phyloP scores from a whole-genome alignment of 2,329 filamentous ascomycete genomes.

The Emmonsia crescens region DNA sequence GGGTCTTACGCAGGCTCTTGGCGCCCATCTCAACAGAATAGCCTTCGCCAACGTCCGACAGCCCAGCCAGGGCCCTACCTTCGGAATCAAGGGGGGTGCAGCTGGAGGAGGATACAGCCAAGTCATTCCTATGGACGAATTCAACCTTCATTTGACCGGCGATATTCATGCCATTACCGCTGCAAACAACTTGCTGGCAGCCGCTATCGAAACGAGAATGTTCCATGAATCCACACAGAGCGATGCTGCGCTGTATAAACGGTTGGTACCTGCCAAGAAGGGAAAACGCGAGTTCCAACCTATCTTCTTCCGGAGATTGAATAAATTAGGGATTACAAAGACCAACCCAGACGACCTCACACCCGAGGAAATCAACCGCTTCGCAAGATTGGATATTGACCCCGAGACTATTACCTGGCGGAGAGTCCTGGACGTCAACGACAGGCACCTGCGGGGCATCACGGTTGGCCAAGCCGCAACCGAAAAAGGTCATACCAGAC shows the following conservation, averaged over 20 bases:
- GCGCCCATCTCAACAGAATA: slow-evolving; percentile 74
- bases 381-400: slow-evolving; percentile 93
- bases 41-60: slow-evolving; percentile 96
- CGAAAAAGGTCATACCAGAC: slow-evolving; percentile 76
- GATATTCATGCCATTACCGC: slow-evolving; percentile 97
- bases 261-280: slow-evolving; percentile 81
- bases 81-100: slow-evolving; percentile 97
- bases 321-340: slow-evolving; percentile 94
- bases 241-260: slow-evolving; percentile 74
- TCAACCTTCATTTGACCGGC: slow-evolving; percentile 94
- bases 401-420: slow-evolving; percentile 96
- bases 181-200: slow-evolving; percentile 92
- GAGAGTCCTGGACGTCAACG: slow-evolving; percentile 92
- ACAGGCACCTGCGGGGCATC: slow-evolving; percentile 80
- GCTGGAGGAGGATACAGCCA: slow-evolving; percentile 97
- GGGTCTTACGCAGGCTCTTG: slow-evolving; percentile 84
- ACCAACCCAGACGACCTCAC: slow-evolving; percentile 85
- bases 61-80: slow-evolving; percentile 92
- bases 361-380: slow-evolving; percentile 73
- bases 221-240: slow-evolving; percentile 97
- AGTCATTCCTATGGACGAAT: slow-evolving; percentile 99
- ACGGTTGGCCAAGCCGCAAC: slow-evolving; percentile 81
- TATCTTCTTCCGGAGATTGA: slow-evolving; percentile 83
- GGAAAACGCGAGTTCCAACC: slow-evolving; percentile 78
- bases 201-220: slow-evolving; percentile 93